phyloP scores from a whole-genome alignment of 108 stramenopile species.

The Cyclotella cryptica region DNA sequence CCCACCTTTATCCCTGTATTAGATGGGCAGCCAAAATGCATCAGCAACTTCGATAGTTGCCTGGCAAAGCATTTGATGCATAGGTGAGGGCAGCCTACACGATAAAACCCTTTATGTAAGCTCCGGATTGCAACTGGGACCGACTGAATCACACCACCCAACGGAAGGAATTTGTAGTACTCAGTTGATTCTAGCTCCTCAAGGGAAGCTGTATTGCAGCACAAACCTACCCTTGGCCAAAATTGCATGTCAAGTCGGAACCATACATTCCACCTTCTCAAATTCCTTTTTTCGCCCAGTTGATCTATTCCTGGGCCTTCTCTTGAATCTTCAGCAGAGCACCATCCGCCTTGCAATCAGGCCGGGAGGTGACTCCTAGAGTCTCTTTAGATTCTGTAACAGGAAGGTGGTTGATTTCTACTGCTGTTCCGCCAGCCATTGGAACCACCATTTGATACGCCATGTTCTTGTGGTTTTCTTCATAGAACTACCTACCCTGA shows the following conservation, averaged over 20 bases:
- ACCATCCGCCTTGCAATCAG: background rate
- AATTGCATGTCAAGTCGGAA: background rate
- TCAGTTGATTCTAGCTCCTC: too few species aligned
- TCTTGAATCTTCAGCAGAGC: background rate
- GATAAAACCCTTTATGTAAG: background rate
- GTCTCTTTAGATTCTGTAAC: background rate
- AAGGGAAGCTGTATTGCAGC: background rate
- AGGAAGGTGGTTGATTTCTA: background rate
- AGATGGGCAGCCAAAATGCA: background rate
- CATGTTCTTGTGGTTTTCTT: too few species aligned
- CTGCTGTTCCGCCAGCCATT: background rate
- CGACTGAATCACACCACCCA: background rate
- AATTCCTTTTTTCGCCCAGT: background rate
- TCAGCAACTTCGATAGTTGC: background rate
- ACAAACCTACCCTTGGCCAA: background rate
- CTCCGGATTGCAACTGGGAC: too few species aligned
- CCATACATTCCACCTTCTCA: background rate
- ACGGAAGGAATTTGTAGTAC: background rate
- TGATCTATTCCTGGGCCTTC: background rate
- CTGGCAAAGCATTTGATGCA: background rate
- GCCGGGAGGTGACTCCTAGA: background rate
- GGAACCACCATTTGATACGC: too few species aligned
- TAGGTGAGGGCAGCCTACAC: background rate
- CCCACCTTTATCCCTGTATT: too few species aligned
- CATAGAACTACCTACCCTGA: background rate